phyloP scores from a whole-genome alignment of 306 rosid species.

The Quillaja saponaria region DNA sequence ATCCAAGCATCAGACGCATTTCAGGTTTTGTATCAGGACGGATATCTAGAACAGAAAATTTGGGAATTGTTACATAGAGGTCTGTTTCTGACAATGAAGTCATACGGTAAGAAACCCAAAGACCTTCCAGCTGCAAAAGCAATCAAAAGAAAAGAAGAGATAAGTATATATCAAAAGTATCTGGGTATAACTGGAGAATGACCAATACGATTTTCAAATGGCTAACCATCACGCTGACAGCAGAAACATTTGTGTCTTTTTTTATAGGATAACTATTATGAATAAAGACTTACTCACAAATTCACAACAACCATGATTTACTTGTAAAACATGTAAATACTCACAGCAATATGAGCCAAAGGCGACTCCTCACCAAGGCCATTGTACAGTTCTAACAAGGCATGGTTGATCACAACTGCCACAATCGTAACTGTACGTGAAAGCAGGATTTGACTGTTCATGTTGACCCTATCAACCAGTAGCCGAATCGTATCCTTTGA shows the following conservation, averaged over 20 bases:
- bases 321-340: slow-evolving; percentile 33
- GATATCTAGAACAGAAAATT: slow-evolving; percentile 77
- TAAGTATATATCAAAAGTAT: slow-evolving; percentile 9
- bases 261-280: background rate
- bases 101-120: slow-evolving; percentile 94
- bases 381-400: slow-evolving; percentile 81
- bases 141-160: slow-evolving; percentile 24
- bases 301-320: background rate
- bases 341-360: slow-evolving; percentile 88
- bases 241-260: background rate
- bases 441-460: slow-evolving; percentile 71
- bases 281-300: slow-evolving; percentile 7
- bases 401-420: slow-evolving; percentile 68
- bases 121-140: slow-evolving; percentile 81
- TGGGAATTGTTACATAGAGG: slow-evolving; percentile 85
- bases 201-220: background rate
- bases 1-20: slow-evolving; percentile 99
- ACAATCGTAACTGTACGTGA: slow-evolving; percentile 80
- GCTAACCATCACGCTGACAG: slow-evolving; percentile 1
- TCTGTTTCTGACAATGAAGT: slow-evolving; percentile 87
- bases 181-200: background rate
- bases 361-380: slow-evolving; percentile 72
- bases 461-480: slow-evolving; percentile 91
- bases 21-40: slow-evolving; percentile 89
- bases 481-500: slow-evolving; percentile 69